Conservation (phyloP, 208 protist genomes). For the Acanthamoeba triangularis region DNA sequence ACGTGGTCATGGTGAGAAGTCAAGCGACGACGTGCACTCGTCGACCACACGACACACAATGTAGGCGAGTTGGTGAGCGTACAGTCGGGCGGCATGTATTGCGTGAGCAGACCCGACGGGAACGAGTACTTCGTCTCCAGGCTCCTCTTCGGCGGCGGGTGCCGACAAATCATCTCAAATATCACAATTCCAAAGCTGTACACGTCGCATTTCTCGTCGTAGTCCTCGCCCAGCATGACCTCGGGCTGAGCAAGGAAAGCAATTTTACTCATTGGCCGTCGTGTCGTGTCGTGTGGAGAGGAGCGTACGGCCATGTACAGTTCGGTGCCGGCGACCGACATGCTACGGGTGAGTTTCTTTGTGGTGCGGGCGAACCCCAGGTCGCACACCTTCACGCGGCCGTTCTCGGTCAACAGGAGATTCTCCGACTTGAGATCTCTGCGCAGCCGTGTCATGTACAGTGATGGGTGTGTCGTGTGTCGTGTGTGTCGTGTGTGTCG, state of each 20-base stretch:
- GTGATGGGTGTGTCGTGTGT: neutral
- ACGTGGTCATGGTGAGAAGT: no score
- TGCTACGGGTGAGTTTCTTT: slow-evolving; percentile 43
- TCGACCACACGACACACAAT: neutral
- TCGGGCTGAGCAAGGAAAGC: neutral
- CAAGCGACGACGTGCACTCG: no score
- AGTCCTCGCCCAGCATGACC: slow-evolving; percentile 32
- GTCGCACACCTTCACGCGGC: slow-evolving; percentile 44
- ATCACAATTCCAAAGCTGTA: slow-evolving; percentile 42
- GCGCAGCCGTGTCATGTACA: no score
- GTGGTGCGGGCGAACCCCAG: slow-evolving; percentile 22
- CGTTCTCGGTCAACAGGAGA: slow-evolving; percentile 55
- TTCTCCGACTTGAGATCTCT: slow-evolving; percentile 70
- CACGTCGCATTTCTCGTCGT: neutral
- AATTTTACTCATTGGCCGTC: neutral
- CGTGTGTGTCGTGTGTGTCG: no score
- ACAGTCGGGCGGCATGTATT: slow-evolving; percentile 48
- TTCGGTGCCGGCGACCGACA: slow-evolving; percentile 54
- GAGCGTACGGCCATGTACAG: slow-evolving; percentile 18
- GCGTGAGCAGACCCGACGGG: neutral
- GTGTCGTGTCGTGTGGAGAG: neutral
- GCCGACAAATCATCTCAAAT: slow-evolving; percentile 28
- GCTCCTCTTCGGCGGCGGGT: slow-evolving; percentile 34
- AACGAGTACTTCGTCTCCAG: slow-evolving; percentile 9
- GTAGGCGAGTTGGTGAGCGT: neutral